Base-by-base conservation (phyloP, 805 yeast genomes). In the Pichia kluyveri region DNA sequence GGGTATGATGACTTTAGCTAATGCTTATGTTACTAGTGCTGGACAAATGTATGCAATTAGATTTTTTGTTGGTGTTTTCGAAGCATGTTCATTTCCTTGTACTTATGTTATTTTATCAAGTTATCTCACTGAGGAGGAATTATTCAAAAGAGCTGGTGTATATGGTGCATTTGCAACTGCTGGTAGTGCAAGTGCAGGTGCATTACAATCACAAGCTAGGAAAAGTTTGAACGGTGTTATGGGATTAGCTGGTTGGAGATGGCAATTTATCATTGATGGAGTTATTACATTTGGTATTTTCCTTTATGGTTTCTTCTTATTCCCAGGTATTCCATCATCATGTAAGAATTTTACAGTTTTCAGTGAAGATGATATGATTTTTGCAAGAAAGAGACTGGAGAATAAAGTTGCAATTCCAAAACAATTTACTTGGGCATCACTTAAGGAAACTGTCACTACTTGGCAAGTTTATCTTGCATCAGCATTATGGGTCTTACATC, bases 241-340 rank as follows among this genome's bases (percentile, higher is more conserved):
- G n/a, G 60, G 59, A 5, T 46, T 57, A 15, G 56, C 54, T 76
- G 77, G 79, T 30, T 76, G 81, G 80, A 62, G 77, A 50, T 79
- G 79, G 76, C 66, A 77, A 51, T 79, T 69, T 58, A 67, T 79
- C 49, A 67, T 79, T 41, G 83, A 79, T 55, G 79, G 76, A 47
- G 77, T 54, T 39, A 36, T 56, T 23, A 53, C 62, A 0, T 41
- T 56, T 23, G 59, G 48, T 14, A 56, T 56, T 38, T 63, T 62
- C 1, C 9, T 66, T 8, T 43, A 59, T 12, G 66, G 63, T 5
- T 56, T 62, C 14, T 26, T 53, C 19, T 42, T 53, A 55, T 65
- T 80, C 51, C 89, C 88, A 10, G 88, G 87, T 43, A 82, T 85
- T 18, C 87, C 88, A 7, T 64, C 85, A 18, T 87, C 88, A 6